These are phyloP conservation scores for Parathielavia appendiculata DNA, from an alignment of 495 filamentous ascomycete genomes.

Conservation along the genomic window DNA sequence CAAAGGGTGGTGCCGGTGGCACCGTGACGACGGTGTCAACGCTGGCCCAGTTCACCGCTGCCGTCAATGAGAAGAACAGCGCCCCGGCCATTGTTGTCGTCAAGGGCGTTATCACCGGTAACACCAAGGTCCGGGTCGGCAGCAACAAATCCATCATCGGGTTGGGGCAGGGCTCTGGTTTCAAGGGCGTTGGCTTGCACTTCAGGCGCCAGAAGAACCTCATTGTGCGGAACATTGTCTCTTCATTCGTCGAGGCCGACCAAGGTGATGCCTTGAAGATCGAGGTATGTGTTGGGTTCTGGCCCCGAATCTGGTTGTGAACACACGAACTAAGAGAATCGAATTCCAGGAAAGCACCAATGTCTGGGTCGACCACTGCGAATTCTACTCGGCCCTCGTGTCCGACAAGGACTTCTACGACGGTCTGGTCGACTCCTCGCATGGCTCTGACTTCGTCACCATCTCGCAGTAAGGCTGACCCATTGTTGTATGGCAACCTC, in stretches of 20 bases:
- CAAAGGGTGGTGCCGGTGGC: constrained; percentile 57
- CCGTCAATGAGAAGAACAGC: constrained; percentile 40
- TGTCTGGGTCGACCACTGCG: constrained; percentile 66
- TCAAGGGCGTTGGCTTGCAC: constrained; percentile 43
- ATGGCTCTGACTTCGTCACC: constrained; percentile 51
- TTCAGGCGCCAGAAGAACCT: constrained; percentile 49
- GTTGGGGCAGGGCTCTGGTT: constrained; percentile 31
- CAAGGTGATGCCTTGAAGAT: constrained; percentile 59
- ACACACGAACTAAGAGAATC: not conserved
- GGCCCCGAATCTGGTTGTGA: not conserved
- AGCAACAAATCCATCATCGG: constrained; percentile 56
- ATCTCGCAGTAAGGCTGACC: constrained; percentile 32
- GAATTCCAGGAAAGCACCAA: constrained; percentile 40
- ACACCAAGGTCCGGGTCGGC: constrained; percentile 41
- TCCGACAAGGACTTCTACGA: constrained; percentile 65
- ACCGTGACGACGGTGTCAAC: constrained; percentile 55
- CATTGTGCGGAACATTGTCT: constrained; percentile 59
- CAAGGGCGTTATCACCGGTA: constrained; percentile 42
- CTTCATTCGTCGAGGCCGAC: constrained; percentile 52
- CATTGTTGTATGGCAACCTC: too few relatives aligned
- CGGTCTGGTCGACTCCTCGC: constrained; percentile 58
- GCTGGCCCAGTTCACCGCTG: constrained; percentile 48
- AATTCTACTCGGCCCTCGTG: constrained; percentile 53
- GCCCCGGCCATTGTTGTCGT: constrained; percentile 47
- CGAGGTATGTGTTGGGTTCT: constrained; percentile 34